Evolutionary conservation across 2,329 filamentous ascomycete species (phyloP), one percentile per base, ranked within the genome.

Genomic region (Hymenotorrendiella dingleyae): DNA sequence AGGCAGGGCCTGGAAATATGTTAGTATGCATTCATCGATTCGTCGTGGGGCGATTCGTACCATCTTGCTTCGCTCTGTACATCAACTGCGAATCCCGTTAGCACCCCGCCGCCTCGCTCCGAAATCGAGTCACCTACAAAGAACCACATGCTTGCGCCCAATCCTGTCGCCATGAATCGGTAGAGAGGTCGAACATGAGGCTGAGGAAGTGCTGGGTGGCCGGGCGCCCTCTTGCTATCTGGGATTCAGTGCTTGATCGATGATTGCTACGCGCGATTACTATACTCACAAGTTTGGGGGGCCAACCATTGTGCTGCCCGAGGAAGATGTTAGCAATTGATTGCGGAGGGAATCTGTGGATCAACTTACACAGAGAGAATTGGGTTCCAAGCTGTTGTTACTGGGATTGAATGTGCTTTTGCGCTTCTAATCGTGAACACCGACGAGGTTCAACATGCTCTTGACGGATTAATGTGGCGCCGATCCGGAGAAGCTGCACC

Each of bases 121-220:
- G n/a, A 6, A 20, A 12, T n/a, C 19, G 6, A 34, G 45, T 36
- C 47, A 72, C 84, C 62, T 78, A 97, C 90, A 67, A 93, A 98
- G 71, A 98, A 97, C 93, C 93, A 98, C 93, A 97, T 98, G 70
- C 85, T 86, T 42, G 93, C 93, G 56, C 89, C 86, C 50, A 98
- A 74, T 49, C 83, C 86, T 33, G 88, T 96, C 35, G 86, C 91
- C 45, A 82, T 78, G 66, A 91, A 84, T 63, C 87, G 80, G 73
- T 97, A 95, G 54, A 95, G 62, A 34, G 79, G 80, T 49, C 78
- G 73, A 36, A 69, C 74, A 24, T 74, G 76, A 62, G 76, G 80
- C 61, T 84, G 66, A 61, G 73, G 68, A 56, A 76, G 65, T 43
- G 23, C 22, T 6, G 73, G 73, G 62, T 76, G 74, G 49, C 62